Percentiles rank a stretch among this genome's conserved stretches.
These are phyloP conservation scores for Mucor indicus DNA, from an alignment of 371 early-diverging fungal genomes.

Conservation along the genomic window DNA sequence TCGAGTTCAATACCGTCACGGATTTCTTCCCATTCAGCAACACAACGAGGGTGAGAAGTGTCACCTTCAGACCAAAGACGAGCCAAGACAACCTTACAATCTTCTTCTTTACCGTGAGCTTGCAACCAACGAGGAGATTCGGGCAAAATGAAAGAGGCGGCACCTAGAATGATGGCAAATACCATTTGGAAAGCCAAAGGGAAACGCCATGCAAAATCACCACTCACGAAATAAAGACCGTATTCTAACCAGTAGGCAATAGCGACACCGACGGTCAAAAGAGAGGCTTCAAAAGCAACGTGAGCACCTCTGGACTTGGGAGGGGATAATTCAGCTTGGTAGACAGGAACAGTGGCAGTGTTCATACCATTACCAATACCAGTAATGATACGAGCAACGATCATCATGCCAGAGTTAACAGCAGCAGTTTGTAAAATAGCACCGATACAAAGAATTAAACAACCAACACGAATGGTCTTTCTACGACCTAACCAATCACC, in stretches of 20 bases:
- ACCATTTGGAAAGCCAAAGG: constrained; percentile 50
- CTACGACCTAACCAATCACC: constrained; percentile 31
- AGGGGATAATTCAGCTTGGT: constrained; percentile 49
- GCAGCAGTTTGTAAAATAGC: constrained; percentile 42
- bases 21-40: constrained; percentile 41
- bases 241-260: constrained; percentile 49
- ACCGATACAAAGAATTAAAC: constrained; percentile 28
- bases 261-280: constrained; percentile 31
- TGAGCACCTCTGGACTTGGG: constrained; percentile 42
- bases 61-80: constrained; percentile 35
- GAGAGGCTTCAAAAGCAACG: constrained; percentile 30
- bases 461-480: constrained; percentile 31
- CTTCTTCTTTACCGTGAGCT: constrained; percentile 35
- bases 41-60: constrained; percentile 24
- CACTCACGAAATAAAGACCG: constrained; percentile 33
- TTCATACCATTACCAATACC: constrained; percentile 57
- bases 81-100: constrained; percentile 38
- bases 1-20: constrained; percentile 37
- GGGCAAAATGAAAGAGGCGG: constrained; percentile 46
- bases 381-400: constrained; percentile 48
- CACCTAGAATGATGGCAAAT: constrained; percentile 43
- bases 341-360: constrained; percentile 50
- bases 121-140: constrained; percentile 61
- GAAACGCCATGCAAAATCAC: constrained; percentile 48
- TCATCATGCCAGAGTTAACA: constrained; percentile 32